Conservation (phyloP, 169 alveolate genomes). For the Eimeria necatrix region DNA sequence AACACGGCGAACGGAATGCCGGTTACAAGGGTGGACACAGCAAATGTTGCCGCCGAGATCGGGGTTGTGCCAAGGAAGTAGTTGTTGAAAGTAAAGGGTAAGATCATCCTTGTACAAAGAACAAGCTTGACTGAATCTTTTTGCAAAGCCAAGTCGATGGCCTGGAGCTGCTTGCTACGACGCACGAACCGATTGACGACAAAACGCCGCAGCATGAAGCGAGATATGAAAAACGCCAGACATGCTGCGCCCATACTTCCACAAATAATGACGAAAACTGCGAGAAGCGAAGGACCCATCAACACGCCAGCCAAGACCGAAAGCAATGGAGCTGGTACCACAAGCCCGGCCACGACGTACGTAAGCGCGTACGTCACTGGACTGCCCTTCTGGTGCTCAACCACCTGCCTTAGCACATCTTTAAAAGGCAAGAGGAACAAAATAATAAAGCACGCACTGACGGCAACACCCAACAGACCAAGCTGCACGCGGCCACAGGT, state of each 20-base stretch:
- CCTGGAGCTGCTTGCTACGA: conserved; percentile 58
- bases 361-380: conserved; percentile 60
- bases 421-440: conserved; percentile 16
- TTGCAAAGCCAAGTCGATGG: conserved; percentile 51
- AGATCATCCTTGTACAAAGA: conserved; percentile 55
- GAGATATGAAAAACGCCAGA: conserved; percentile 49
- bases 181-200: conserved; percentile 61
- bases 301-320: conserved; percentile 69
- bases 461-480: background rate
- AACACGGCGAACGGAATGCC: conserved; percentile 70
- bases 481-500: conserved; percentile 34
- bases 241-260: conserved; percentile 74
- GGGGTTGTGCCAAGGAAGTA: conserved; percentile 67
- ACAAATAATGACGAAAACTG: conserved; percentile 52
- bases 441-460: background rate
- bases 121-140: conserved; percentile 68
- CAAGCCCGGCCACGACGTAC: conserved; percentile 62
- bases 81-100: conserved; percentile 72
- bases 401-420: conserved; percentile 51
- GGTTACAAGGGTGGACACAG: conserved; percentile 44
- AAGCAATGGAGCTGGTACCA: conserved; percentile 72
- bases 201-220: conserved; percentile 67
- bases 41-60: conserved; percentile 41
- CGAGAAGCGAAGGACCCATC: conserved; percentile 63
- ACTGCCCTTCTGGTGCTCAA: conserved; percentile 49